Evolutionary conservation across 2,329 filamentous ascomycete genomes (phyloP).

Genomic region (Herpotrichia juniperi): DNA sequence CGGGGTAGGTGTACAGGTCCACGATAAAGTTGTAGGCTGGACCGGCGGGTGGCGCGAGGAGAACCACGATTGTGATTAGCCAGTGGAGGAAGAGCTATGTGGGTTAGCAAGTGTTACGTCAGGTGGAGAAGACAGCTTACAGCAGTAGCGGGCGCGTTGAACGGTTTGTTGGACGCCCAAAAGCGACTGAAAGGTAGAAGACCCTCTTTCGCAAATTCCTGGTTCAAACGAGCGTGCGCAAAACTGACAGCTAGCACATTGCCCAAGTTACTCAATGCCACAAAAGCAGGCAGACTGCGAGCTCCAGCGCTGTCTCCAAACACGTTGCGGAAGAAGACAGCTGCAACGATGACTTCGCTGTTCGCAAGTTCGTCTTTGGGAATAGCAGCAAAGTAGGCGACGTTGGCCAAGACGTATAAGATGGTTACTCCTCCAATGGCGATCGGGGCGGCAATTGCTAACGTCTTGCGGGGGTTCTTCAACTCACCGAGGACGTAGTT

Average conservation of each 20-base stretch:
- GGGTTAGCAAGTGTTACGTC: slow-evolving; percentile 38
- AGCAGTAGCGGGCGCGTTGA: slow-evolving; percentile 61
- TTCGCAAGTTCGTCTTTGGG: slow-evolving; percentile 63
- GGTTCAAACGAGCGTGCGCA: slow-evolving; percentile 64
- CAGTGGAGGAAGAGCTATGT: slow-evolving; percentile 66
- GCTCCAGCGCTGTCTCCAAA: slow-evolving; percentile 63
- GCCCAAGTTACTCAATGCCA: slow-evolving; percentile 66
- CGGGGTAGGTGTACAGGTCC: slow-evolving; percentile 53
- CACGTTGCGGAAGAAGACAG: slow-evolving; percentile 66
- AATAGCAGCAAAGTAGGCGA: slow-evolving; percentile 70
- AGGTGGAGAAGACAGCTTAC: slow-evolving; percentile 14
- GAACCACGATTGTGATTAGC: slow-evolving; percentile 67
- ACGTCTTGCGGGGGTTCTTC: slow-evolving; percentile 60
- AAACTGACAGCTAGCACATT: slow-evolving; percentile 68
- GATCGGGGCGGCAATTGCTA: slow-evolving; percentile 62
- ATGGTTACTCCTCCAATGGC: slow-evolving; percentile 65
- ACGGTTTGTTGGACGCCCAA: slow-evolving; percentile 73
- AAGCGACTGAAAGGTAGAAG: slow-evolving; percentile 69
- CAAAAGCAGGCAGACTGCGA: slow-evolving; percentile 54
- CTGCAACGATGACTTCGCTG: slow-evolving; percentile 66
- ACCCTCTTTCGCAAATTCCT: slow-evolving; percentile 73
- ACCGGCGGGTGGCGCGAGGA: slow-evolving; percentile 70
- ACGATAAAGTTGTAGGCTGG: slow-evolving; percentile 73
- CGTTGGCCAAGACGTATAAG: slow-evolving; percentile 68
- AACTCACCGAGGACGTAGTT: slow-evolving; percentile 67